Conservation (phyloP, 2,329 filamentous ascomycete genomes). For the Pseudocercospora cruenta region DNA sequence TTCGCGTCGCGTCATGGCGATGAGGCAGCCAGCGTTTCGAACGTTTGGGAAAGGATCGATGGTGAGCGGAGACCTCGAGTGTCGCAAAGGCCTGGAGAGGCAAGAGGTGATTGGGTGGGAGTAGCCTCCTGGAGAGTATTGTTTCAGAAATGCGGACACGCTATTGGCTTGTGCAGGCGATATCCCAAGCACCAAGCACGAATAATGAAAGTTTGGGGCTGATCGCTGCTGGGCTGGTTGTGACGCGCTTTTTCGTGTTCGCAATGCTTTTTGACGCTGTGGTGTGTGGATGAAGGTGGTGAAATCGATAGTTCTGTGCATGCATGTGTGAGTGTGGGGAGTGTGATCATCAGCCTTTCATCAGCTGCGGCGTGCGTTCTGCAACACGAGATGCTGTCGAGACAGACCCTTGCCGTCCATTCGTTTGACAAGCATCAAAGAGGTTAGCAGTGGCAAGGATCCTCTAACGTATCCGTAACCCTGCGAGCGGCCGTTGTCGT, state of each 20-base stretch:
- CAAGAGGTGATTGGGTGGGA: neutral
- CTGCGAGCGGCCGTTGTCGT: neutral
- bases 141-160: neutral
- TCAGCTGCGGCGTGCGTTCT: no score
- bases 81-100: neutral
- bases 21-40: constrained; percentile 1
- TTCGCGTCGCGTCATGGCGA: neutral
- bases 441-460: neutral
- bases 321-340: no score
- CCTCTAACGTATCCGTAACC: neutral
- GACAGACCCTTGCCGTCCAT: neutral
- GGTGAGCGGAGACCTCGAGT: neutral
- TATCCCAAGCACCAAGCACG: neutral
- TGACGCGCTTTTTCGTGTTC: neutral
- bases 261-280: neutral
- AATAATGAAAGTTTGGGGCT: neutral
- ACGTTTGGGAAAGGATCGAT: neutral
- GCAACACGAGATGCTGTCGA: neutral
- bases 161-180: neutral
- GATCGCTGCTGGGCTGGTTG: neutral
- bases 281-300: neutral
- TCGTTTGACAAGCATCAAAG: neutral
- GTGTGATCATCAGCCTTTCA: no score
- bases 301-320: no score
- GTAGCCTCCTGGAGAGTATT: neutral